Percentiles rank a stretch among this genome's conserved stretches.
These are phyloP conservation scores for Camellia lanceoleosa DNA, from an alignment of 148 eudicot genomes.

Conservation along the genomic window DNA sequence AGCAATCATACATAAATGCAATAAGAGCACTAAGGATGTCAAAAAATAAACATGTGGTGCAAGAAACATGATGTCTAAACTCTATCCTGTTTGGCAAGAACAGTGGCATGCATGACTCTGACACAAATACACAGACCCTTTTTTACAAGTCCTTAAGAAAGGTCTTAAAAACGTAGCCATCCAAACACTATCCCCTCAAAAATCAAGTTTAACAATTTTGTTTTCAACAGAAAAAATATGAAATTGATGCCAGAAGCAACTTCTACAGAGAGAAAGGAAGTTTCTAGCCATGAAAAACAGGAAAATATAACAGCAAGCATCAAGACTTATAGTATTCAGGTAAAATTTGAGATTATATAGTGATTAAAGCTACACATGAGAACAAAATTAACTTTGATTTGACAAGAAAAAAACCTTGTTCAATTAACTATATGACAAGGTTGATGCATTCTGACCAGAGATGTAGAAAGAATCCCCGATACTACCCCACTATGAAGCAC, in stretches of 20 bases:
- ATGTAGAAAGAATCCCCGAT: not conserved
- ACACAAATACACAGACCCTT: not conserved
- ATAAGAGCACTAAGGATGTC: not conserved
- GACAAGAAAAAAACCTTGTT: not conserved
- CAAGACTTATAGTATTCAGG: not conserved
- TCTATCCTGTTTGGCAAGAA: not conserved
- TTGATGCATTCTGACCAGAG: not conserved
- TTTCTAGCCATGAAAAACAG: not conserved
- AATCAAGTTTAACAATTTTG: not conserved
- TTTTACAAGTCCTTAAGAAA: no score
- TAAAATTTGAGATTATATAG: not conserved
- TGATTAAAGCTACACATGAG: not conserved
- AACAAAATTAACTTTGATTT: not conserved
- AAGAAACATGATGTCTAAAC: not conserved
- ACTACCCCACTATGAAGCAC: not conserved
- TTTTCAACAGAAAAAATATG: not conserved
- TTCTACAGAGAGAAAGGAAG: not conserved
- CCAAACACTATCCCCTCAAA: not conserved
- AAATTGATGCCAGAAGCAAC: not conserved
- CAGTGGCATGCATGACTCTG: not conserved
- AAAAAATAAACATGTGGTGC: not conserved
- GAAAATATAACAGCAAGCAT: not conserved
- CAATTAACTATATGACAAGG: not conserved
- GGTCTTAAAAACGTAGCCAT: not conserved
- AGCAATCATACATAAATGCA: not conserved